phyloP scores from a whole-genome alignment of 2,329 filamentous ascomycete species.

The Pseudocercospora fuligena region DNA sequence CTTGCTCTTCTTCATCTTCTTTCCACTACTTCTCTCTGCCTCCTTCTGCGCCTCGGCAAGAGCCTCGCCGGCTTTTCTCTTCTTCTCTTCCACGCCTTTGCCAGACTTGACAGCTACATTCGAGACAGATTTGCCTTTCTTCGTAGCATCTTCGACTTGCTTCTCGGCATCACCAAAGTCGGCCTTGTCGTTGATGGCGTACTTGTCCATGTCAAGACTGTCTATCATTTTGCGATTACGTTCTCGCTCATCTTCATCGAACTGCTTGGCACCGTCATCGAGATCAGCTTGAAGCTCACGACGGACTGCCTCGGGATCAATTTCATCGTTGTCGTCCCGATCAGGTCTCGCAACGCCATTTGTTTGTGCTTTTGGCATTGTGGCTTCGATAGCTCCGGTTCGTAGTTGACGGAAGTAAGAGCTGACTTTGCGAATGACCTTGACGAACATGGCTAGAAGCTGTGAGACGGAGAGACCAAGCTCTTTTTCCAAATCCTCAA shows the following conservation, averaged over 20 bases:
- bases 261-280: conserved; percentile 79
- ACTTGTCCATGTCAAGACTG: conserved; percentile 85
- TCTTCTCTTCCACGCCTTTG: conserved; percentile 35
- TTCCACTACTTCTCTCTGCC: conserved; percentile 37
- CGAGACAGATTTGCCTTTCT: conserved; percentile 65
- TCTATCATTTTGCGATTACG: conserved; percentile 90
- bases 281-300: conserved; percentile 79
- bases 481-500: conserved; percentile 81
- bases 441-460: conserved; percentile 94
- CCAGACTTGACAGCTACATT: conserved; percentile 70
- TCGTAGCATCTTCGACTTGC: conserved; percentile 34
- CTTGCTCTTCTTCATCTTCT: conserved; percentile 39
- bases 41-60: conserved; percentile 43
- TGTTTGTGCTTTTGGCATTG: conserved; percentile 48
- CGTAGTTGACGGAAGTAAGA: conserved; percentile 76
- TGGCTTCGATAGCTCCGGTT: conserved; percentile 65
- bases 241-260: conserved; percentile 67
- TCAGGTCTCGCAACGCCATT: conserved; percentile 39
- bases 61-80: conserved; percentile 45
- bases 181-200: conserved; percentile 58
- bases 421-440: conserved; percentile 87
- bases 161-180: conserved; percentile 72
- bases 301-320: conserved; percentile 55
- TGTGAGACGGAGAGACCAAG: conserved; percentile 75
- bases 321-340: conserved; percentile 29